Evolutionary conservation across 805 yeast genomes (phyloP), one percentile per base, ranked within the genome.

Genomic region (Komagataella kurtzmanii): DNA sequence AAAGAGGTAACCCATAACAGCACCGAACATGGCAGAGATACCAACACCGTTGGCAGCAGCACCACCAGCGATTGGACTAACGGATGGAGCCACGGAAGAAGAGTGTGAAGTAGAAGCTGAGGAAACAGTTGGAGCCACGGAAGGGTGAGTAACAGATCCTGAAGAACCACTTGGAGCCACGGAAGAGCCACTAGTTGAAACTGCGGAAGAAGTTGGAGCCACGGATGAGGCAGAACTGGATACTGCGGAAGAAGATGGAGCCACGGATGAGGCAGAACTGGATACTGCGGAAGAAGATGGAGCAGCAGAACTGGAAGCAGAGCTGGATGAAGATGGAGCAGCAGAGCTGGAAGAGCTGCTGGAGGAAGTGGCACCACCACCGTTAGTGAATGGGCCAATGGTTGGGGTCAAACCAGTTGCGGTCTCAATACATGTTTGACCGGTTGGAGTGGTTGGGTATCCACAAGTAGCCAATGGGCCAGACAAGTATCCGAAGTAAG

Each of bases 391-490:
- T 30, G 40, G 40, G 8, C 40, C 40, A 30, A 30, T 30, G 14
- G 40, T 30, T 30, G 40, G 40, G 40, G 40, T 30, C 40, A 30
- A 30, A 30, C 40, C 40, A 30, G 40, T 30, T 8, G 40, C 40
- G 14, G 40, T 30, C 40, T 30, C 40, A 30, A 30, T 30, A 51
- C 55, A 53, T 3, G 51, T 46, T 10, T 67, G 65, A 59, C 69
- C 72, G 43, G 72, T 68, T 61, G 72, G 72, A 52, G 59, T 63
- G n/a, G 71, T 67, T n/a, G 61, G 50, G 18, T 60, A 54, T 44
- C 49, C 21, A 58, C 73, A 68, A 14, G 59, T 66, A 12, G 56
- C 62, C 45, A 68, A 56, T 19, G 71, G 64, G 10, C 54, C 44
- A 21, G 62, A 53, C 51, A 68, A 61, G 58, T 56, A 68, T 1